A percentile compares a stretch with the other conserved stretches of the same genome.
phyloP scores from a whole-genome alignment of 148 eudicot genomes.

The Agrostemma githago region DNA sequence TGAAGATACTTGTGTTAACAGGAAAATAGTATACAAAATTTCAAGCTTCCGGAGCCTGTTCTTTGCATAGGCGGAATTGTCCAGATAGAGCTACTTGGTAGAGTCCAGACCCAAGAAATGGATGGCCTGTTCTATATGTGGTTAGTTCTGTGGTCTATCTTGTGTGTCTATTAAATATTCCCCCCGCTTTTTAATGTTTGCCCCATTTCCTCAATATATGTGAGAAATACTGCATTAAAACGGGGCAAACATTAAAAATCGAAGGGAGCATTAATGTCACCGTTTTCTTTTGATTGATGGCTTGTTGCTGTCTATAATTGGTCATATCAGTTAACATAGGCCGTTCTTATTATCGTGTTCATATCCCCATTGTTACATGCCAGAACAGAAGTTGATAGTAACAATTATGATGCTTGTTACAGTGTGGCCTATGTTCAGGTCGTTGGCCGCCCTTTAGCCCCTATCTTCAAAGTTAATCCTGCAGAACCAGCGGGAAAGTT shows the following conservation, averaged over 20 bases:
- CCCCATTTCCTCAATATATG: too few species aligned
- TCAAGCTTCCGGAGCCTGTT: slow-evolving; percentile 73
- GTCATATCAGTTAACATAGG: not conserved
- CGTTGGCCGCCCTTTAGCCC: slow-evolving; percentile 54
- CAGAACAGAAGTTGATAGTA: not conserved
- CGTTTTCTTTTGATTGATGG: not conserved
- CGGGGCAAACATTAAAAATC: too few species aligned
- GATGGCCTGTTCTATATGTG: slow-evolving; percentile 75
- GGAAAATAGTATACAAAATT: slow-evolving; percentile 60
- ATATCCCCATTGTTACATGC: not conserved
- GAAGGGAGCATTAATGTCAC: not conserved
- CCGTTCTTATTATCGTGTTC: not conserved
- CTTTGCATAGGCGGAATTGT: slow-evolving; percentile 79
- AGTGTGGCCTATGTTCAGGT: slow-evolving; percentile 68
- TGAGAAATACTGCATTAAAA: too few species aligned
- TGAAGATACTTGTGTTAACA: slow-evolving; percentile 32
- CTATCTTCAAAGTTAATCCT: slow-evolving; percentile 47
- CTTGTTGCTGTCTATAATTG: not conserved
- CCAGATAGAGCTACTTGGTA: slow-evolving; percentile 78
- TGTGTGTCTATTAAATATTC: not conserved
- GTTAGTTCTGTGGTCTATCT: slow-evolving; percentile 35
- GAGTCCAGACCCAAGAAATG: slow-evolving; percentile 72
- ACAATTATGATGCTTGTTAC: slow-evolving; percentile 19
- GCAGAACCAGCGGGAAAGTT: slow-evolving; percentile 41
- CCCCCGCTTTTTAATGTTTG: too few species aligned